Base-by-base conservation (phyloP, 139 green algal genomes). In the Choricystis sp. region DNA sequence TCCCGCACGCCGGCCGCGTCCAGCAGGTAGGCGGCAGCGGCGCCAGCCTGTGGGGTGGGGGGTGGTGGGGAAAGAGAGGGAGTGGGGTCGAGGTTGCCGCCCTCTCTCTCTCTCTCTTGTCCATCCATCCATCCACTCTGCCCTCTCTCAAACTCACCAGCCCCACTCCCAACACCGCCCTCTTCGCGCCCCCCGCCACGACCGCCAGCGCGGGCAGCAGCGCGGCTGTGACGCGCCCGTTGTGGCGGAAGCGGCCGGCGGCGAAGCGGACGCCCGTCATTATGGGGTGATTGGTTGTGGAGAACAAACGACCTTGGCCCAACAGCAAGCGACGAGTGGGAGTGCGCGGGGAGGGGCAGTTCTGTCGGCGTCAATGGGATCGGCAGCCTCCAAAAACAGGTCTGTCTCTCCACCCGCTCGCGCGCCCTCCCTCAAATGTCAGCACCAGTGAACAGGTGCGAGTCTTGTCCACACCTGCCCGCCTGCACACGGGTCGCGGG, bases 11-110 rank as follows among this genome's bases (percentile, higher is more conserved):
- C 72, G 68, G 94, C 66, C 0, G 77, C 77, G 66, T 97, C 91
- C 72, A 96, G 79, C 26, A 94, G 85, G 75, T 97, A 97, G 2
- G 76, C 68, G 28, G 87, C 64, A 81, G 94, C 90, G 22, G 74
- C 69, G 22, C 86, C 85, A 3, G 88, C 59, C 75, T 81, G 71
- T 64, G 2, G 5, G 24, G 4, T 14, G n/a, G 27, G 4, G 49
- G 19, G 25, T 24, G 57, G 14, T 81, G 0, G 60, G 61, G 21
- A 23, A 67, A n/a, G 24, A 30, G 29, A 1, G 30, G 19, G 1
- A 31, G 48, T 25, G 3, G 31, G 29, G 59, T 60, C 9, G 52
- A 59, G 16, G 29, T 20, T 25, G 30, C 48, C 3, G 16, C 22
- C 24, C 16, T 16, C 65, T n/a, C 27, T 55, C 14, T 20, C 19